A percentile compares a stretch with the other conserved stretches of the same genome.
phyloP scores from a whole-genome alignment of 108 stramenopile species.

The Conticribra weissflogii region DNA sequence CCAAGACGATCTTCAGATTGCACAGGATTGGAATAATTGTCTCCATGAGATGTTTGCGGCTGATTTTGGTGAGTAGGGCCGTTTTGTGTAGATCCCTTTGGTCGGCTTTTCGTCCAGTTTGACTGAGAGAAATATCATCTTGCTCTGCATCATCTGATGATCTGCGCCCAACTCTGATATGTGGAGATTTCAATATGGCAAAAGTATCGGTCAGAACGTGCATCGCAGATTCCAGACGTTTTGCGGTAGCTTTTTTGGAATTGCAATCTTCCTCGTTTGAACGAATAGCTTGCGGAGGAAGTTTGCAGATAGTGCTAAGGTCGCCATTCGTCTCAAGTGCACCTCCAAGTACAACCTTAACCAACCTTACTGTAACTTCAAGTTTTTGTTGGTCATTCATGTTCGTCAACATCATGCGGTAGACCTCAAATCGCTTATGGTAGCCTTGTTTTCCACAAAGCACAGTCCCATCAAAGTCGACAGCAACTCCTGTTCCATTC shows the following conservation, averaged over 20 bases:
- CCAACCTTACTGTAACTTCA: conserved; percentile 83
- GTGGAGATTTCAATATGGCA: conserved; percentile 59
- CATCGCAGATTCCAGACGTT: conserved; percentile 53
- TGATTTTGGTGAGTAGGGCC: conserved; percentile 83
- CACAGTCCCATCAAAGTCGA: conserved; percentile 45
- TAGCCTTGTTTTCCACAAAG: conserved; percentile 55
- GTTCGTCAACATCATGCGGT: conserved; percentile 80
- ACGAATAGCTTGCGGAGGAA: conserved; percentile 12
- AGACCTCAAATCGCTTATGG: conserved; percentile 70
- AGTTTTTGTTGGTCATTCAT: conserved; percentile 93
- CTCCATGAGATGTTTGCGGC: conserved; percentile 90
- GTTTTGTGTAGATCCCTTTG: conserved; percentile 81
- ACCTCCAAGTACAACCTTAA: conserved; percentile 85
- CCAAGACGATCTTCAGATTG: conserved; percentile 86
- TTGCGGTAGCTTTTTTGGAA: conserved; percentile 17
- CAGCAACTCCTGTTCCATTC: conserved; percentile 66
- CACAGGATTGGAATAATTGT: conserved; percentile 91
- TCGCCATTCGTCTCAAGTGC: conserved; percentile 71
- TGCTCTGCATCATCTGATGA: conserved; percentile 54
- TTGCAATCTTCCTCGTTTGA: conserved; percentile 5
- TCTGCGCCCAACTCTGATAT: conserved; percentile 65
- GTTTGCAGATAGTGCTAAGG: conserved; percentile 63
- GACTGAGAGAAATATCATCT: conserved; percentile 58
- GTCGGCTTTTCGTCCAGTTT: conserved; percentile 54
- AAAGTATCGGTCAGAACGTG: conserved; percentile 76